Percentiles rank a stretch among this genome's conserved stretches.
These are phyloP conservation scores for Nematocida minor DNA, from an alignment of 371 early-diverging fungal genomes.

Conservation along the genomic window DNA sequence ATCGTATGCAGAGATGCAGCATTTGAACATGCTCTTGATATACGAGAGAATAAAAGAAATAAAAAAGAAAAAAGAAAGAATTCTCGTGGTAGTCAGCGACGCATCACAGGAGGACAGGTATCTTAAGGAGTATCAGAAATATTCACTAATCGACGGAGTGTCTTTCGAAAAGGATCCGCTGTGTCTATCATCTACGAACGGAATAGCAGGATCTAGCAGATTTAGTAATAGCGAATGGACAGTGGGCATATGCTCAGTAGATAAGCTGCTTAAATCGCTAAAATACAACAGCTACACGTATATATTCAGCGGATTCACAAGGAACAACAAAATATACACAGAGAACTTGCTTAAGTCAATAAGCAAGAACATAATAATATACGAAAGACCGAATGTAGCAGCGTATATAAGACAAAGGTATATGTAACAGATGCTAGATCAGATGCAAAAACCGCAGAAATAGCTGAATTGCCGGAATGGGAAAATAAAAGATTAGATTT, in stretches of 20 bases:
- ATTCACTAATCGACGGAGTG: background rate
- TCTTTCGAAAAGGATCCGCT: background rate
- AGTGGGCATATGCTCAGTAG: background rate
- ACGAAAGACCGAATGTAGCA: slow-evolving; percentile 9
- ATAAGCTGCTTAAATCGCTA: background rate
- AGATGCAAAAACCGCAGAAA: no score
- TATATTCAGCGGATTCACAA: slow-evolving; percentile 29
- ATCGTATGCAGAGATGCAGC: background rate
- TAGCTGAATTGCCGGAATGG: no score
- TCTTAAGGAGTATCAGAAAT: background rate
- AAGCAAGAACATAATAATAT: background rate
- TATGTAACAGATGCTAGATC: background rate
- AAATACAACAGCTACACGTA: background rate
- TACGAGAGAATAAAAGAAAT: slow-evolving; percentile 2
- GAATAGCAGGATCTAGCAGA: background rate
- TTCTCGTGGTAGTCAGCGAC: background rate
- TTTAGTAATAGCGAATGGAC: background rate
- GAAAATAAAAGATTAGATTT: background rate
- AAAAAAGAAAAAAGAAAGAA: background rate
- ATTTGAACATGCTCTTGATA: background rate
- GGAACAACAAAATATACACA: background rate
- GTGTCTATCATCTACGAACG: slow-evolving; percentile 1
- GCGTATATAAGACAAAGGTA: slow-evolving; percentile 23
- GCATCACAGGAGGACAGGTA: background rate
- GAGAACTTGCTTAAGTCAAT: background rate